phyloP scores from a whole-genome alignment of 257 asterid species.

The Primulina eburnea region DNA sequence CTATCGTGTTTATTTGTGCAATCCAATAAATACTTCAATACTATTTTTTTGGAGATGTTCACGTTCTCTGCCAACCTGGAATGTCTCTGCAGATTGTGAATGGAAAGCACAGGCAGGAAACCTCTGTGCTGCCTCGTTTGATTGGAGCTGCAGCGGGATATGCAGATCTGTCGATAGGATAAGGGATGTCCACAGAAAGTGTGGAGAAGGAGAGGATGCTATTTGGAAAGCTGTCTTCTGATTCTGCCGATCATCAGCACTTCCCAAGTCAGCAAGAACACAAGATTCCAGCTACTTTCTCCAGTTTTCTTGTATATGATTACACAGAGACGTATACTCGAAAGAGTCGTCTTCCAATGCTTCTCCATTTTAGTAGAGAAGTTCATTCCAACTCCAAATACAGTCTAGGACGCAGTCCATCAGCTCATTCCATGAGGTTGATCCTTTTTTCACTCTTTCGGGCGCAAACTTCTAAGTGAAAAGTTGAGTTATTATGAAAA shows the following conservation, averaged over 20 bases:
- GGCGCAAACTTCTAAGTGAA: neutral
- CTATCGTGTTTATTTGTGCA: neutral
- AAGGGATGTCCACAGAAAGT: conserved; percentile 44
- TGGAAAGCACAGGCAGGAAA: conserved; percentile 66
- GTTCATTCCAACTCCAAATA: neutral
- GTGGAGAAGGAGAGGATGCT: conserved; percentile 67
- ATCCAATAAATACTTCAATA: too few species aligned
- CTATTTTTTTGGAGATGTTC: neutral
- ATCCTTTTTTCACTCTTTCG: too few species aligned
- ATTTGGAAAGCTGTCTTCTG: conserved; percentile 40
- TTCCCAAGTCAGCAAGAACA: too few species aligned
- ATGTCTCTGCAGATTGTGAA: conserved; percentile 42
- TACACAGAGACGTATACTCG: neutral
- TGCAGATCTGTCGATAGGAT: conserved; percentile 55
- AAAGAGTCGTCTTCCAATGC: neutral
- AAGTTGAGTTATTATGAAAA: neutral
- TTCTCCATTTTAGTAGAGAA: too few species aligned
- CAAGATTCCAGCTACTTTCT: too few species aligned
- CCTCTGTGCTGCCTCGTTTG: conserved; percentile 58
- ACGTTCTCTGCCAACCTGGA: too few species aligned
- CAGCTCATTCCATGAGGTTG: neutral
- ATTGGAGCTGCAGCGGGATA: conserved; percentile 68
- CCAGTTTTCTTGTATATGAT: neutral
- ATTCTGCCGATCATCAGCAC: neutral
- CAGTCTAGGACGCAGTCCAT: neutral